These are phyloP conservation scores for Apophysomyces elegans DNA, from an alignment of 371 early-diverging fungal genomes.

Conservation along the genomic window DNA sequence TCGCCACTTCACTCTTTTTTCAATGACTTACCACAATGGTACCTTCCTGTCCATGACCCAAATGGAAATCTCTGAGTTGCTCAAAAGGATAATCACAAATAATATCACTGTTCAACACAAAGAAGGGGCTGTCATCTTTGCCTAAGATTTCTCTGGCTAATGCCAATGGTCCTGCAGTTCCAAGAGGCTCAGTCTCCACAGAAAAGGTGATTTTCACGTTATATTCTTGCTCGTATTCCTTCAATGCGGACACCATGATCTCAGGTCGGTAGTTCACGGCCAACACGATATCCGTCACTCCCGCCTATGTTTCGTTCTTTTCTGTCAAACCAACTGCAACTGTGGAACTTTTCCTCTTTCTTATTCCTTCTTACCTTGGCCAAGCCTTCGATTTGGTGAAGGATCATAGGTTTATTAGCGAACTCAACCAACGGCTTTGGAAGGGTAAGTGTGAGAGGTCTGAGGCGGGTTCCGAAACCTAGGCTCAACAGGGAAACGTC, in stretches of 20 bases:
- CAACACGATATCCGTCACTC: slow-evolving; percentile 97
- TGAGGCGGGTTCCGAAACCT: slow-evolving; percentile 99
- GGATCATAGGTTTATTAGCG: slow-evolving; percentile 99
- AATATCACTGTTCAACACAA: slow-evolving; percentile 99
- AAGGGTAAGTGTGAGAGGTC: slow-evolving; percentile 97
- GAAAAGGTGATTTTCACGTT: slow-evolving; percentile 96
- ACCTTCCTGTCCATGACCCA: slow-evolving; percentile 89
- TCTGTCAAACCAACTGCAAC: neutral
- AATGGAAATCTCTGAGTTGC: slow-evolving; percentile 88
- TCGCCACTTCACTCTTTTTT: neutral
- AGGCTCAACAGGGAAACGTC: slow-evolving; percentile 4
- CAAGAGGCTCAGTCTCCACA: slow-evolving; percentile 97
- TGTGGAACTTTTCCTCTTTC: neutral
- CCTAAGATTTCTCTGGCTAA: slow-evolving; percentile 92
- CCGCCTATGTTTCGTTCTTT: slow-evolving; percentile 67
- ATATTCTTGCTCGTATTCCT: slow-evolving; percentile 89
- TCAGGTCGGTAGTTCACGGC: slow-evolving; percentile 99
- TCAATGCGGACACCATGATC: slow-evolving; percentile 88
- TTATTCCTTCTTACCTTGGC: slow-evolving; percentile 72
- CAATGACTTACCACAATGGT: slow-evolving; percentile 82
- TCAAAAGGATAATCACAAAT: slow-evolving; percentile 98
- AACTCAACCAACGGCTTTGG: slow-evolving; percentile 99
- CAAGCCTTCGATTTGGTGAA: slow-evolving; percentile 99
- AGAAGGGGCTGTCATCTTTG: slow-evolving; percentile 95
- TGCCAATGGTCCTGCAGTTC: slow-evolving; percentile 98